Percentiles rank a stretch among this genome's conserved stretches.
Evolutionary conservation across 768 basidiomycete genomes (phyloP).

Genomic region (Suillus luteus): DNA sequence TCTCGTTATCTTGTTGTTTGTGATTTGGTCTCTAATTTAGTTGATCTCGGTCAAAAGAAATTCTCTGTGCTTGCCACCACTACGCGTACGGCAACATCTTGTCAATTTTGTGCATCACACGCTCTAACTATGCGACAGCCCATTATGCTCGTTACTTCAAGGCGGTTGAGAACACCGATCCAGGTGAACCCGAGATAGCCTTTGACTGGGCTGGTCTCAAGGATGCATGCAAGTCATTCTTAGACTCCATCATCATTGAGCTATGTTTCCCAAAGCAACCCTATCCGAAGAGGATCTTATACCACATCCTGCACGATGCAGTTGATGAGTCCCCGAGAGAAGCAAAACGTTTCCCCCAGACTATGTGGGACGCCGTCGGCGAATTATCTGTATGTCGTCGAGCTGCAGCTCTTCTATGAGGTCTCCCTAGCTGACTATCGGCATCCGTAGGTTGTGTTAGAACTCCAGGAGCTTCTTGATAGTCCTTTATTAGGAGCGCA

Average conservation of each 20-base stretch:
- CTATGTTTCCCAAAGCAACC: constrained; percentile 71
- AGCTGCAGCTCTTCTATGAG: constrained; percentile 6
- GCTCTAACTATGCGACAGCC: constrained; percentile 41
- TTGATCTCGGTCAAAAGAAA: constrained; percentile 60
- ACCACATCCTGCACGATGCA: constrained; percentile 68
- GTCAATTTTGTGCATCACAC: neutral
- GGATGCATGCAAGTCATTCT: constrained; percentile 70
- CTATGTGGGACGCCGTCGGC: constrained; percentile 79
- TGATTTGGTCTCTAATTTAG: constrained; percentile 61
- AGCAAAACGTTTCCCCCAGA: constrained; percentile 74
- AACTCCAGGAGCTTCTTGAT: constrained; percentile 67
- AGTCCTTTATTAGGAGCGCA: constrained; percentile 59
- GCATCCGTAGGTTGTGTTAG: constrained; percentile 54
- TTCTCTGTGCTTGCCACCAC: constrained; percentile 72
- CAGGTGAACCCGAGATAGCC: constrained; percentile 51
- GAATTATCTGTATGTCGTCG: constrained; percentile 63
- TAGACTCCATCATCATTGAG: constrained; percentile 84
- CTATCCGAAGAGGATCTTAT: constrained; percentile 68
- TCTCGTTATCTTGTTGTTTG: constrained; percentile 63
- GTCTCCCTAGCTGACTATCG: constrained; percentile 2
- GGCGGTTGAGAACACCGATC: constrained; percentile 37
- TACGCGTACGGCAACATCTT: constrained; percentile 51
- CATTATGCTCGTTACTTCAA: constrained; percentile 78
- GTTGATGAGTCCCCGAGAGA: constrained; percentile 74
- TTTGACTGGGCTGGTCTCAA: constrained; percentile 70